These are phyloP conservation scores for Cyclotella kingstonii DNA, from an alignment of 108 stramenopile genomes.

Conservation along the genomic window DNA sequence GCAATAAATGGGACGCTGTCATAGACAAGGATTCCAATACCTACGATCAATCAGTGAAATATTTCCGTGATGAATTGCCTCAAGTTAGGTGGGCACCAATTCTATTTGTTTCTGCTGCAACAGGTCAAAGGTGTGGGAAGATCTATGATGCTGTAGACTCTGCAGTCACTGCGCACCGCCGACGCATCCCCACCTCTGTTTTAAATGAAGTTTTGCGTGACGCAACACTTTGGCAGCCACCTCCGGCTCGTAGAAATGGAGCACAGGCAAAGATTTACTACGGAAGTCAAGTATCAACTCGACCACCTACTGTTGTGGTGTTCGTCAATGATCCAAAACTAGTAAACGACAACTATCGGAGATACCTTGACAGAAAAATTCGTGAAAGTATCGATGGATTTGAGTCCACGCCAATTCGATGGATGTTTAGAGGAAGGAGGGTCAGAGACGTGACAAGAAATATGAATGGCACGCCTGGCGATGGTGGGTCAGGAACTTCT, in stretches of 20 bases:
- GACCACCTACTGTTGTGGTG: constrained; percentile 93
- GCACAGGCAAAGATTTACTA: constrained; percentile 94
- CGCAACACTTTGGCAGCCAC: constrained; percentile 94
- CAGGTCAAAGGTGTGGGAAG: constrained; percentile 94
- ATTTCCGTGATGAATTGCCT: constrained; percentile 84
- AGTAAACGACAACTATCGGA: constrained; percentile 90
- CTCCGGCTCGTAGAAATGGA: constrained; percentile 85
- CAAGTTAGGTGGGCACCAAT: constrained; percentile 95
- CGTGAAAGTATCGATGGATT: constrained; percentile 91
- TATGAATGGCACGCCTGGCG: constrained; percentile 85
- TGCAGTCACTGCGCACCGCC: constrained; percentile 81
- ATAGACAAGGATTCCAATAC: constrained; percentile 90
- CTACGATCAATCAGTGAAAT: constrained; percentile 82
- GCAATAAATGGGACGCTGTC: constrained; percentile 98
- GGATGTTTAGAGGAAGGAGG: constrained; percentile 92
- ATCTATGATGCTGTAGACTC: constrained; percentile 88
- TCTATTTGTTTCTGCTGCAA: constrained; percentile 92
- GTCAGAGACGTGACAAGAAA: constrained; percentile 75
- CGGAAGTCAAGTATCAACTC: constrained; percentile 88
- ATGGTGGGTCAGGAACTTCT: constrained; percentile 78
- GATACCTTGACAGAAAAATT: constrained; percentile 96
- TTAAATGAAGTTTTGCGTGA: constrained; percentile 96
- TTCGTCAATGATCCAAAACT: constrained; percentile 94
- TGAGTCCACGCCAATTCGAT: constrained; percentile 93
- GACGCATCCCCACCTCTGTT: constrained; percentile 87